Evolutionary conservation across 164 flowering plant genomes (phyloP).

Genomic region (Houttuynia cordata): DNA sequence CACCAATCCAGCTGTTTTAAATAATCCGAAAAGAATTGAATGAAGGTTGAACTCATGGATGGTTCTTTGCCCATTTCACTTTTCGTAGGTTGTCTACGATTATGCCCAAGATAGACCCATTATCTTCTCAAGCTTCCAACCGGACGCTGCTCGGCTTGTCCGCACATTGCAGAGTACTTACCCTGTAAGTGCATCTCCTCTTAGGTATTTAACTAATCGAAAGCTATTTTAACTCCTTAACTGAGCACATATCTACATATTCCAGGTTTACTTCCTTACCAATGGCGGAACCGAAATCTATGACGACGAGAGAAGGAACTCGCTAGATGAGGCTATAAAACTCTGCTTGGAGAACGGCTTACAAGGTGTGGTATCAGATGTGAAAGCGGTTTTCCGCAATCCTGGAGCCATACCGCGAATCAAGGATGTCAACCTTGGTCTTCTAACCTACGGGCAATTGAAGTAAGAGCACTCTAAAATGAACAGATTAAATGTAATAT

Average conservation of each 20-base stretch:
- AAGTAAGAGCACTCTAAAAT: constrained; percentile 37
- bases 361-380: constrained; percentile 87
- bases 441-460: constrained; percentile 71
- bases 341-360: constrained; percentile 56
- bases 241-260: too few species aligned
- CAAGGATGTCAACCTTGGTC: constrained; percentile 62
- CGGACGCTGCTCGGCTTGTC: constrained; percentile 65
- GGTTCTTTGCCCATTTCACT: background rate
- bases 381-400: constrained; percentile 38
- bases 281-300: constrained; percentile 70
- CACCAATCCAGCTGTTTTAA: background rate
- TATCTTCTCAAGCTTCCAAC: constrained; percentile 85
- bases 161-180: constrained; percentile 53
- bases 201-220: too few species aligned
- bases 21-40: too few species aligned
- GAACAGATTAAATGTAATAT: background rate
- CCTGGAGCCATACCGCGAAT: constrained; percentile 60
- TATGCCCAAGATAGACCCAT: constrained; percentile 56
- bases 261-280: constrained; percentile 78
- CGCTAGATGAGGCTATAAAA: constrained; percentile 76
- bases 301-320: constrained; percentile 70
- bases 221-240: too few species aligned
- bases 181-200: constrained; percentile 40
- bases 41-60: background rate
- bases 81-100: constrained; percentile 45